phyloP scores from a whole-genome alignment of 208 protist genomes.

The Leishmania martiniquensis region DNA sequence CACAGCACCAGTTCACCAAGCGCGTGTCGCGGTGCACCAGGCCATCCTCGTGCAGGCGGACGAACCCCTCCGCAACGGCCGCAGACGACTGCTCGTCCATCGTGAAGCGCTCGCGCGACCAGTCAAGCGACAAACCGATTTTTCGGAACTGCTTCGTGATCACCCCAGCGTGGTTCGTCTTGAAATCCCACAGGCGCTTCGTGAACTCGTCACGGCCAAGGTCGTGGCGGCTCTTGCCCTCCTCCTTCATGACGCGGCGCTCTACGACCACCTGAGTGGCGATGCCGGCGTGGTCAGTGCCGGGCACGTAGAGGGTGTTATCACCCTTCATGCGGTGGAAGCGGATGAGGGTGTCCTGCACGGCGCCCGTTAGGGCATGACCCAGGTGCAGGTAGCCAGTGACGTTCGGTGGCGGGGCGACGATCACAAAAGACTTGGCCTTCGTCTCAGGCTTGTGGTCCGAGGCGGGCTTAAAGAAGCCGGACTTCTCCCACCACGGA shows the following conservation, averaged over 20 bases:
- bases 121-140: constrained; percentile 99
- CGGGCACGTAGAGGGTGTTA: constrained; percentile 98
- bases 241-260: constrained; percentile 93
- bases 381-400: constrained; percentile 99
- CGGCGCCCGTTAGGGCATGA: constrained; percentile 97
- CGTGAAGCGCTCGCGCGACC: constrained; percentile 98
- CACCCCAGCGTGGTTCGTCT: constrained; percentile 94
- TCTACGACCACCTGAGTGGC: constrained; percentile 99
- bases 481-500: constrained; percentile 97
- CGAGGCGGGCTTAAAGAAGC: constrained; percentile 95
- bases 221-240: constrained; percentile 94
- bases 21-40: constrained; percentile 97
- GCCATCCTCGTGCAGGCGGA: constrained; percentile 96
- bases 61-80: constrained; percentile 98
- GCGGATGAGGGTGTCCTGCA: constrained; percentile 96
- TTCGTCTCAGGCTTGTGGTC: constrained; percentile 66
- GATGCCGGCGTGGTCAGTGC: constrained; percentile 99
- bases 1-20: constrained; percentile 99
- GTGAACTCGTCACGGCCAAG: constrained; percentile 98
- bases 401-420: constrained; percentile 99
- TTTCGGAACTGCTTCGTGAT: constrained; percentile 97
- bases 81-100: constrained; percentile 95
- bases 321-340: constrained; percentile 98
- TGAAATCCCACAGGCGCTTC: constrained; percentile 98
- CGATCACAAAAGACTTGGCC: constrained; percentile 94